phyloP scores from a whole-genome alignment of 2,329 filamentous ascomycete genomes.

The Ophiostoma triangulosporum region DNA sequence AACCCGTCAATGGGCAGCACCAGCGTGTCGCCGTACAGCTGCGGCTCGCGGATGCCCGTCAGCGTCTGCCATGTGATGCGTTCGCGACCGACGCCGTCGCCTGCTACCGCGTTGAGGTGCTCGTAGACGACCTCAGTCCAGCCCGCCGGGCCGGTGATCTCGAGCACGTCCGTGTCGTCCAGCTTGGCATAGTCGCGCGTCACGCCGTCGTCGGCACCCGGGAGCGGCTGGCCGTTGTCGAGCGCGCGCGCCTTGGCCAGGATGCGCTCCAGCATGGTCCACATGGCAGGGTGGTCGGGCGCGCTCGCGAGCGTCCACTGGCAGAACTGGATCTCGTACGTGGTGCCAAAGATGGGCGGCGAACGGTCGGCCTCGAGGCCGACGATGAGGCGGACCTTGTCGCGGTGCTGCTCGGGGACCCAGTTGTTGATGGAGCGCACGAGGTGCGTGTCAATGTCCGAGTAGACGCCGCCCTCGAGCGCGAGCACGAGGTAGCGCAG shows the following conservation, averaged over 20 bases:
- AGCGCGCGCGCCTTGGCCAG: conserved; percentile 7
- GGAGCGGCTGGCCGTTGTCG: conserved; percentile 2
- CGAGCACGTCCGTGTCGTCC: conserved; percentile 18
- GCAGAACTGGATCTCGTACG: conserved; percentile 22
- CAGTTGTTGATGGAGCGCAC: conserved; percentile 30
- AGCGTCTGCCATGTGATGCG: conserved; percentile 12
- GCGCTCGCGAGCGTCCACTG: conserved; percentile 24
- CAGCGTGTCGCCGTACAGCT: conserved; percentile 14
- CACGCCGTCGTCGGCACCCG: background rate
- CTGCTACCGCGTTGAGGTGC: conserved; percentile 15
- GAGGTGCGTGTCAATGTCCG: conserved; percentile 45
- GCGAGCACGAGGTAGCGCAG: conserved; percentile 19
- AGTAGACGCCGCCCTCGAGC: conserved; percentile 31
- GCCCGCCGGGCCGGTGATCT: conserved; percentile 19
- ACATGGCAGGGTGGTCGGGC: conserved; percentile 20
- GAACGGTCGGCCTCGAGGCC: conserved; percentile 22
- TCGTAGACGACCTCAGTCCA: conserved; percentile 21
- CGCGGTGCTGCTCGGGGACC: conserved; percentile 15
- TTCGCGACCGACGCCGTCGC: conserved; percentile 7
- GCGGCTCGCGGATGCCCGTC: conserved; percentile 12
- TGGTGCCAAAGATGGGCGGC: conserved; percentile 16
- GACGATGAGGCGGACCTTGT: conserved; percentile 17
- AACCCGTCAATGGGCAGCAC: conserved; percentile 16
- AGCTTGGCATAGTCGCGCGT: background rate
- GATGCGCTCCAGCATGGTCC: conserved; percentile 18